Percentiles rank a stretch among this genome's conserved stretches.
Evolutionary conservation across 2,329 filamentous ascomycete genomes (phyloP).

Genomic region (Dichotomopilus funicola): DNA sequence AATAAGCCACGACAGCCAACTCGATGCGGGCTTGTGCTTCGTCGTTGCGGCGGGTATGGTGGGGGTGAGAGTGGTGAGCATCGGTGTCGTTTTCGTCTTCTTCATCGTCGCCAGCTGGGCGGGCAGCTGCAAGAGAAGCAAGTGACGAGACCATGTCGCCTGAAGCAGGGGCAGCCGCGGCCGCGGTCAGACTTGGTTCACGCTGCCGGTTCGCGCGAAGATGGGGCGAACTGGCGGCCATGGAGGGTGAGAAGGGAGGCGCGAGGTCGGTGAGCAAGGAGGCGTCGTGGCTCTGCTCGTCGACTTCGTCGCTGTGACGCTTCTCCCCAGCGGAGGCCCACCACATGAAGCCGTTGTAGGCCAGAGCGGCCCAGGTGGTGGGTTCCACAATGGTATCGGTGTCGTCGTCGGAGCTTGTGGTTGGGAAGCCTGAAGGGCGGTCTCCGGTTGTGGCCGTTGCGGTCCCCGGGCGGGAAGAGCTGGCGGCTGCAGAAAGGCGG

Average conservation of each 20-base stretch:
- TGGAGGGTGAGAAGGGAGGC: slow-evolving; percentile 17
- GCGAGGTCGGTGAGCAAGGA: slow-evolving; percentile 48
- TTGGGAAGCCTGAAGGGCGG: slow-evolving; percentile 2
- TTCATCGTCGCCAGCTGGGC: slow-evolving; percentile 17
- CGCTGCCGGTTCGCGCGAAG: slow-evolving; percentile 1
- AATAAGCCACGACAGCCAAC: slow-evolving; percentile 71
- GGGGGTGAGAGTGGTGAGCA: too few relatives aligned
- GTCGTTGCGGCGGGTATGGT: slow-evolving; percentile 21
- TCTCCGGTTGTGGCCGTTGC: slow-evolving; percentile 6
- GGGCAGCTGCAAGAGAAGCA: slow-evolving; percentile 32
- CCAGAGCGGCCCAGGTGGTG: slow-evolving; percentile 63
- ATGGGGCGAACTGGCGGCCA: background rate
- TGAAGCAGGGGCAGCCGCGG: slow-evolving; percentile 22
- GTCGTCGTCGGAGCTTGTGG: slow-evolving; percentile 35
- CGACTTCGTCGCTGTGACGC: slow-evolving; percentile 52
- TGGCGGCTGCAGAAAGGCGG: slow-evolving; percentile 13
- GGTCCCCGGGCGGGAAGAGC: slow-evolving; percentile 17
- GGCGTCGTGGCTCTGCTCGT: slow-evolving; percentile 50
- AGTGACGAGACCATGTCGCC: slow-evolving; percentile 39
- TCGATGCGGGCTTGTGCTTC: slow-evolving; percentile 50
- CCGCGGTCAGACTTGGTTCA: slow-evolving; percentile 24
- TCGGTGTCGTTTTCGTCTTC: slow-evolving; percentile 25
- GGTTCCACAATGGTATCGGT: slow-evolving; percentile 56
- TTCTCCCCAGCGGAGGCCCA: slow-evolving; percentile 80
- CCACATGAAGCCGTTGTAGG: slow-evolving; percentile 82